Evolutionary conservation across 345 rosid species (phyloP).

Genomic region (Rhizophora mangle): DNA sequence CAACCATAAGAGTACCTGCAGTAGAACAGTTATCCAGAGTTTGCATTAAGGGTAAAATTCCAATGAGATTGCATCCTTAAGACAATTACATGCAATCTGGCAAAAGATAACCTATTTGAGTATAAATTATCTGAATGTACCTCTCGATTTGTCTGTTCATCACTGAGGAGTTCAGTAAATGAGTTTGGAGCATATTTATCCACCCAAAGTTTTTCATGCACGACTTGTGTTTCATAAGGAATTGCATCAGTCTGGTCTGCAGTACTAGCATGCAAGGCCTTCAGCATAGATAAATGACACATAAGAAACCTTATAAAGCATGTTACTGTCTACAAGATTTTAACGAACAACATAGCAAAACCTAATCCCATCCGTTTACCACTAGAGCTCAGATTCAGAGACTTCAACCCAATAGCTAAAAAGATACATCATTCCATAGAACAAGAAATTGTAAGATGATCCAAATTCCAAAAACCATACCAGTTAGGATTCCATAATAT

Average conservation of each 20-base stretch:
- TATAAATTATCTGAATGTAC: constrained; percentile 29
- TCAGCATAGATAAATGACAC: constrained; percentile 27
- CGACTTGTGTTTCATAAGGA: constrained; percentile 41
- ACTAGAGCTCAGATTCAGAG: not conserved
- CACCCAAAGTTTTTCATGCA: constrained; percentile 81
- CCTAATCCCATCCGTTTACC: not conserved
- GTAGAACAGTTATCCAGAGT: constrained; percentile 8
- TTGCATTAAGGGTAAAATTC: not conserved
- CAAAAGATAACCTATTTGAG: not conserved
- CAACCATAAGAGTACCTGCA: constrained; percentile 89
- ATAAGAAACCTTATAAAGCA: constrained; percentile 11
- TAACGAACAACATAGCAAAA: not conserved
- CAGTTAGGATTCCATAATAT: too few relatives aligned
- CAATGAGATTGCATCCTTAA: constrained; percentile 7
- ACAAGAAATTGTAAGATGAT: too few relatives aligned
- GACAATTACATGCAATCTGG: not conserved
- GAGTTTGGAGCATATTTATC: constrained; percentile 90
- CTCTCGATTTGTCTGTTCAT: constrained; percentile 97
- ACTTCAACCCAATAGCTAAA: too few relatives aligned
- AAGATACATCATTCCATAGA: too few relatives aligned
- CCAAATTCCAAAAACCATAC: too few relatives aligned
- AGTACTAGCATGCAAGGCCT: constrained; percentile 74
- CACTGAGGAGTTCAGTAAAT: constrained; percentile 96
- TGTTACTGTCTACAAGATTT: not conserved
- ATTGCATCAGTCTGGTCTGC: constrained; percentile 40